Percentiles rank a stretch among this genome's conserved stretches.
phyloP scores from a whole-genome alignment of 2,329 filamentous ascomycete species.

The Teratosphaeria nubilosa region DNA sequence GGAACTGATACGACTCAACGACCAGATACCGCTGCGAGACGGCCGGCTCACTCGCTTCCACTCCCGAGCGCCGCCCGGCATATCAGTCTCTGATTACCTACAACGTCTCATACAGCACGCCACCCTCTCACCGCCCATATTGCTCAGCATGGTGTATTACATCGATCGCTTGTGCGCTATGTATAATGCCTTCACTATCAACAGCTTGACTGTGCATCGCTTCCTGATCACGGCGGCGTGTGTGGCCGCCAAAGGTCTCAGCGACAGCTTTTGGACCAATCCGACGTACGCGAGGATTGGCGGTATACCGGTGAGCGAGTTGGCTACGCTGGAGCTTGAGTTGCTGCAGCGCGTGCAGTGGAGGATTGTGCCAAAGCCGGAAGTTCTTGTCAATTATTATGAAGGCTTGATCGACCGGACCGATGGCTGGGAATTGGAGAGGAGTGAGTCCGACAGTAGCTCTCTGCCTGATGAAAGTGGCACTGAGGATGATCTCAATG shows the following conservation, averaged over 20 bases:
- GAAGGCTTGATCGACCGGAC: constrained; percentile 66
- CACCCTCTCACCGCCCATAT: constrained; percentile 79
- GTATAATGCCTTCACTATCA: constrained; percentile 92
- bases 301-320: constrained; percentile 78
- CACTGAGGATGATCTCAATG: neutral
- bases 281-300: constrained; percentile 90
- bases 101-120: constrained; percentile 88
- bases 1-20: constrained; percentile 88
- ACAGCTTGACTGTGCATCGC: constrained; percentile 89
- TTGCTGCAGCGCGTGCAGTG: constrained; percentile 88
- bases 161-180: constrained; percentile 89
- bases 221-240: constrained; percentile 94
- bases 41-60: constrained; percentile 90
- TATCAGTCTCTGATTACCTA: constrained; percentile 89
- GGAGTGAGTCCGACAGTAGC: constrained; percentile 6
- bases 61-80: constrained; percentile 70
- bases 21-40: constrained; percentile 72
- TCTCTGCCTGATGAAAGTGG: constrained; percentile 8
- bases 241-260: constrained; percentile 89
- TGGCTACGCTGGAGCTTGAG: constrained; percentile 86
- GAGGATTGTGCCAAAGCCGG: constrained; percentile 92
- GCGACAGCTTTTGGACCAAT: constrained; percentile 97
- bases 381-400: constrained; percentile 90
- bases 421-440: constrained; percentile 47
- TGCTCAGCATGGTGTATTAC: constrained; percentile 99